Conservation (phyloP, 169 alveolate genomes). For the Plasmodium ovale region DNA sequence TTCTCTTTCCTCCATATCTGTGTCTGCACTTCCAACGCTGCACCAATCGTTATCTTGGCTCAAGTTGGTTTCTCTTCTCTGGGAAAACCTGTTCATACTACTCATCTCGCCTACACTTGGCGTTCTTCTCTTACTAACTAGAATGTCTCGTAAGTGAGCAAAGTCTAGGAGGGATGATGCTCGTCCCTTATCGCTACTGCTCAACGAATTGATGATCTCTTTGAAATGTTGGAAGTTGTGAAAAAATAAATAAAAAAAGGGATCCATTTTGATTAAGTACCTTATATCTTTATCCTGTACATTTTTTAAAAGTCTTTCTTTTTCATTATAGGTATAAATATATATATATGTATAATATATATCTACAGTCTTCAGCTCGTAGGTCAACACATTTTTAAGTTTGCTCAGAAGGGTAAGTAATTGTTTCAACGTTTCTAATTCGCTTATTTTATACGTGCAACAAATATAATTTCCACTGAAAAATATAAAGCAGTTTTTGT, state of each 20-base stretch:
- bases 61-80: neutral
- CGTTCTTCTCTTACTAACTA: neutral
- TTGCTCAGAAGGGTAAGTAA: slow-evolving; percentile 7
- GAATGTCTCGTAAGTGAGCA: slow-evolving; percentile 9
- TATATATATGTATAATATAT: slow-evolving; percentile 67
- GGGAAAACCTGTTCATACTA: too few relatives aligned
- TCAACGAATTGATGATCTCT: slow-evolving; percentile 7
- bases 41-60: neutral
- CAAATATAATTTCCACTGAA: slow-evolving; percentile 33
- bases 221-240: slow-evolving; percentile 33
- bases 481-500: slow-evolving; percentile 57
- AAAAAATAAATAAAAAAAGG: slow-evolving; percentile 50
- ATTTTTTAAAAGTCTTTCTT: slow-evolving; percentile 29
- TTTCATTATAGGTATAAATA: slow-evolving; percentile 49
- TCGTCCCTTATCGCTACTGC: neutral
- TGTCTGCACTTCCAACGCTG: neutral
- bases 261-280: slow-evolving; percentile 45
- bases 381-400: slow-evolving; percentile 8
- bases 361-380: slow-evolving; percentile 46
- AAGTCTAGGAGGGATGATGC: neutral
- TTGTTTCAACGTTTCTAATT: slow-evolving; percentile 29
- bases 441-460: slow-evolving; percentile 65
- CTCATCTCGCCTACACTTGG: neutral
- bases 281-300: slow-evolving; percentile 33
- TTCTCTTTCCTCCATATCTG: neutral